Conservation (phyloP, 495 filamentous ascomycete genomes). For the Parathielavia hyrcaniae region DNA sequence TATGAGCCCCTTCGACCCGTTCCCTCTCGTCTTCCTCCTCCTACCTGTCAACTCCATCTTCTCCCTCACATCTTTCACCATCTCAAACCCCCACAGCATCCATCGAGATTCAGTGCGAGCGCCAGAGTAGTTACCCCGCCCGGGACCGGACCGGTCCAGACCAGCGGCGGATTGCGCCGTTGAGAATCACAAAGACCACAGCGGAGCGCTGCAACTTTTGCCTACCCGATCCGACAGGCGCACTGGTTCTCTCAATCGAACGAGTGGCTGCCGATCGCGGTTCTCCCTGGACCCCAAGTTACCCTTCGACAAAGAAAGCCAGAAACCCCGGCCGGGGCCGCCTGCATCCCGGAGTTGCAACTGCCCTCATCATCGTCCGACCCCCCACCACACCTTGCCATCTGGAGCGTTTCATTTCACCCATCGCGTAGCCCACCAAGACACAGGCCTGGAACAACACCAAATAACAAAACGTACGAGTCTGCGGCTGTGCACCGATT, state of each 20-base stretch:
- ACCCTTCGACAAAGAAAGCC: slow-evolving; percentile 15
- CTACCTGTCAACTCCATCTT: neutral
- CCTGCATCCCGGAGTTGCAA: slow-evolving; percentile 3
- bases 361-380: slow-evolving; percentile 25
- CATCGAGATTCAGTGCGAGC: slow-evolving; percentile 20
- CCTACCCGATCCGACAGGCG: neutral
- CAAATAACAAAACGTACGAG: slow-evolving; percentile 29
- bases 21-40: neutral
- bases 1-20: neutral
- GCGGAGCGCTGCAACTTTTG: slow-evolving; percentile 4
- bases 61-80: neutral
- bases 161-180: neutral
- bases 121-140: slow-evolving; percentile 14
- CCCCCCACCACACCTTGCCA: slow-evolving; percentile 15
- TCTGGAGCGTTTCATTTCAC: slow-evolving; percentile 28
- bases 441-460: slow-evolving; percentile 26
- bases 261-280: slow-evolving; percentile 21
- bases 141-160: slow-evolving; percentile 7
- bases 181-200: neutral
- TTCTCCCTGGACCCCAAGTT: neutral
- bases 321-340: neutral
- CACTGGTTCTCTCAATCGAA: slow-evolving; percentile 15
- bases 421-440: slow-evolving; percentile 11
- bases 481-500: neutral
- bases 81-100: neutral